Evolutionary conservation across 2,329 filamentous ascomycete species (phyloP).

Genomic region (Erysiphe pulchra): DNA sequence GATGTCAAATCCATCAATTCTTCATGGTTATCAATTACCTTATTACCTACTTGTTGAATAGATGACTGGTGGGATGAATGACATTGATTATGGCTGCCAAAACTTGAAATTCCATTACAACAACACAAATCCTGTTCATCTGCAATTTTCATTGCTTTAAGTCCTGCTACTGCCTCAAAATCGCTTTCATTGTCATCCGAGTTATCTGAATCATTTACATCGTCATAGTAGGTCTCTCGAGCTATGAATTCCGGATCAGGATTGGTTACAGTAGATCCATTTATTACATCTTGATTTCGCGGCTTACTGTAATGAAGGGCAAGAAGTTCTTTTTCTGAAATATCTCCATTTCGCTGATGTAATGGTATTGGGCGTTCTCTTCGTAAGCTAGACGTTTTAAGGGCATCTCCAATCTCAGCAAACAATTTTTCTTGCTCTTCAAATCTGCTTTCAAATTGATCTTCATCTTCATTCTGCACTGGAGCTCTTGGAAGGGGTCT

Average conservation of each 20-base stretch:
- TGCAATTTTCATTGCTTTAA: conserved; percentile 62
- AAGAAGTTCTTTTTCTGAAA: conserved; percentile 21
- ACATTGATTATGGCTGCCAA: conserved; percentile 16
- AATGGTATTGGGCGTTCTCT: conserved; percentile 2
- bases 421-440: conserved; percentile 13
- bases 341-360: conserved; percentile 17
- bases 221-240: neutral
- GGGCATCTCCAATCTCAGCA: conserved; percentile 14
- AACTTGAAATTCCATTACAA: conserved; percentile 26
- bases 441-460: conserved; percentile 4
- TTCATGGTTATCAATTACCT: conserved; percentile 21
- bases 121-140: conserved; percentile 50
- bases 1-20: conserved; percentile 45
- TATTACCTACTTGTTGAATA: conserved; percentile 27
- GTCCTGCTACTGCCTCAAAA: conserved; percentile 60
- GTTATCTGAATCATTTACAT: conserved; percentile 13
- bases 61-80: conserved; percentile 13
- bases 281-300: conserved; percentile 20
- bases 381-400: conserved; percentile 5
- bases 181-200: conserved; percentile 56
- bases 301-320: conserved; percentile 25
- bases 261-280: conserved; percentile 6
- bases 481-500: conserved; percentile 13
- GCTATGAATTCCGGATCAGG: neutral
- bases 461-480: conserved; percentile 4